Conservation (phyloP, 192 early-diverging fungal genomes). For the Backusella mclennaniae region DNA sequence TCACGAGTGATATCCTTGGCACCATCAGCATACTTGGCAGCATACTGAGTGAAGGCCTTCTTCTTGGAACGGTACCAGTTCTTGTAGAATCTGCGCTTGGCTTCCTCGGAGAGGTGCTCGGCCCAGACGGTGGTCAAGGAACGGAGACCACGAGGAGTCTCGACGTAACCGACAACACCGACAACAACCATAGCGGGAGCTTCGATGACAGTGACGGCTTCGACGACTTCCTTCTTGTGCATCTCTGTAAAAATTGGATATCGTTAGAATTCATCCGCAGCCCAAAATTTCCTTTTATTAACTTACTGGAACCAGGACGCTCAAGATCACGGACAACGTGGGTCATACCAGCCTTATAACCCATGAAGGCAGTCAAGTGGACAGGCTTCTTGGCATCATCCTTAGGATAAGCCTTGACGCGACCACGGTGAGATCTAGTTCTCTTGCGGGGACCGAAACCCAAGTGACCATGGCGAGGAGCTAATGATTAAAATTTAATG, state of each 20-base stretch:
- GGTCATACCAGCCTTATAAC: too few relatives aligned
- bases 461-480: conserved; percentile 88
- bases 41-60: conserved; percentile 99
- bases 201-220: conserved; percentile 98
- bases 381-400: conserved; percentile 94
- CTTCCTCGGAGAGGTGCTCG: conserved; percentile 95
- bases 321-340: too few relatives aligned
- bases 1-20: conserved; percentile 89
- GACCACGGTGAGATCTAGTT: conserved; percentile 46
- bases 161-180: conserved; percentile 99
- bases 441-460: conserved; percentile 80
- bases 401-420: conserved; percentile 97
- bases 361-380: conserved; percentile 77
- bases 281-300: too few relatives aligned
- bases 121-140: conserved; percentile 99
- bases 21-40: conserved; percentile 93
- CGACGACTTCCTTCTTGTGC: conserved; percentile 99
- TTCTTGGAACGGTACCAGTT: conserved; percentile 99
- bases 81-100: conserved; percentile 99
- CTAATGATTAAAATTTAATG: conserved; percentile 16
- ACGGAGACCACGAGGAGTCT: conserved; percentile 97
- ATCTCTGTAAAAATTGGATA: conserved; percentile 51
- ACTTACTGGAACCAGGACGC: too few relatives aligned
- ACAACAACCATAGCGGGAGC: conserved; percentile 96
- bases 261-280: too few relatives aligned